Evolutionary conservation across 768 basidiomycete genomes (phyloP), one percentile per base, ranked within the genome.

Genomic region (Mycena galopus): DNA sequence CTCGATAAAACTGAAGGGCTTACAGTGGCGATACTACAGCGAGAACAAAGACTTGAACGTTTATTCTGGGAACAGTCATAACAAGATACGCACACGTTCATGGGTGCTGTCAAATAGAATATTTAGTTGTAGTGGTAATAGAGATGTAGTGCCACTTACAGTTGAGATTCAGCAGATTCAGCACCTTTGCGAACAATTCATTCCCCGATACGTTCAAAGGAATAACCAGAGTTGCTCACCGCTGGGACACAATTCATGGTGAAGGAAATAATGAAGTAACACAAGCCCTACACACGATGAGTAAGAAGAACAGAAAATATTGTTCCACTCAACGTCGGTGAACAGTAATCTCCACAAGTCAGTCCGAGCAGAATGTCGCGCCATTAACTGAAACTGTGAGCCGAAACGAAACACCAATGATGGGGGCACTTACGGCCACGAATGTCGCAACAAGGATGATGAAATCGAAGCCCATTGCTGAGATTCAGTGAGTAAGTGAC

Each of bases 401-500:
- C 23, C 35, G 23, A 51, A 39, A 47, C n/a, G 44, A 44, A 32
- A 4, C 16, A 30, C 16, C 39, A 57, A 51, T 23, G 60, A 32
- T 27, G 55, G 37, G 14, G 35, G 39, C 39, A 60, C 67, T 82
- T 32, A 93, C 83, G 1, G 89, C 88, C 29, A 88, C 73, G 14
- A 88, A 83, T 1, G 90, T 91, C 73, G 90, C 86, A 16, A 85
- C 74, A 27, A 92, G 82, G 71, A 93, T 90, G 44, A 87, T 80
- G 33, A 92, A 85, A 75, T 93, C 92, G 75, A 93, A 93, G 32
- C 81, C 88, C 91, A 93, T 92, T 4, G 92, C 92, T 93, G 55
- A 4, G 60, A 63, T 39, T n/a, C 61, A 30, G 61, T 71, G 47
- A 71, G 32, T 14, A 37, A 29, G 17, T 39, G 14, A 14, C 11